Conservation (phyloP, 2,329 filamentous ascomycete species). For the Paracamarosporium sp. region DNA sequence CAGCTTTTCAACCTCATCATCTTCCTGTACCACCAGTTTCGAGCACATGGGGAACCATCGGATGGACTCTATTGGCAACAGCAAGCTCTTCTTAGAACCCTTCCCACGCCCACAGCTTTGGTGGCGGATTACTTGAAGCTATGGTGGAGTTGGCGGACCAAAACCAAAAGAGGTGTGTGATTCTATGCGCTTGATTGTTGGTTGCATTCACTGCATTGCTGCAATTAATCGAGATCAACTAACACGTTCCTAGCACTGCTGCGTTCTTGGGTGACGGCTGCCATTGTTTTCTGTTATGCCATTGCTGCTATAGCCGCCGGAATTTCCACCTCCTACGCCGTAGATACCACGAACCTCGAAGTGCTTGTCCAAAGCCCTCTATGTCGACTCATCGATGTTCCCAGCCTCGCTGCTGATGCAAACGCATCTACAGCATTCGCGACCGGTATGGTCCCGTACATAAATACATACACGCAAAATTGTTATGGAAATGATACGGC, state of each 20-base stretch:
- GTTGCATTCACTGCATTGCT: background rate
- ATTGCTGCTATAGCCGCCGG: constrained; percentile 9
- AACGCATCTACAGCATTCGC: background rate
- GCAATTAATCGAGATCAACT: background rate
- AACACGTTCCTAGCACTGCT: background rate
- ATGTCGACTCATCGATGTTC: constrained; percentile 5
- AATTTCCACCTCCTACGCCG: constrained; percentile 15
- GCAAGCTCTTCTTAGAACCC: constrained; percentile 16
- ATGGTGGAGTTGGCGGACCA: constrained; percentile 13
- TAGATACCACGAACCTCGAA: constrained; percentile 9
- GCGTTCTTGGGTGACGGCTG: background rate
- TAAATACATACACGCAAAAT: constrained; percentile 3
- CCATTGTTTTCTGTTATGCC: constrained; percentile 8
- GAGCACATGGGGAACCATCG: constrained; percentile 9
- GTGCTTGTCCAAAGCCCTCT: constrained; percentile 15
- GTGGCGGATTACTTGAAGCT: constrained; percentile 18
- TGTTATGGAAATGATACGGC: background rate
- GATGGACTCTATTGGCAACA: constrained; percentile 21
- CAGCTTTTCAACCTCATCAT: constrained; percentile 17
- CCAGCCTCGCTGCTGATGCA: background rate
- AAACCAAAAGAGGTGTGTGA: background rate
- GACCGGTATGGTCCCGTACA: background rate
- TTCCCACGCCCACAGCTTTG: constrained; percentile 15
- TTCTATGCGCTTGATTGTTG: background rate
- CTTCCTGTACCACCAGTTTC: constrained; percentile 15